These are phyloP conservation scores for Trichoderma polysporum DNA, from an alignment of 2,329 filamentous ascomycete genomes.

Conservation along the genomic window DNA sequence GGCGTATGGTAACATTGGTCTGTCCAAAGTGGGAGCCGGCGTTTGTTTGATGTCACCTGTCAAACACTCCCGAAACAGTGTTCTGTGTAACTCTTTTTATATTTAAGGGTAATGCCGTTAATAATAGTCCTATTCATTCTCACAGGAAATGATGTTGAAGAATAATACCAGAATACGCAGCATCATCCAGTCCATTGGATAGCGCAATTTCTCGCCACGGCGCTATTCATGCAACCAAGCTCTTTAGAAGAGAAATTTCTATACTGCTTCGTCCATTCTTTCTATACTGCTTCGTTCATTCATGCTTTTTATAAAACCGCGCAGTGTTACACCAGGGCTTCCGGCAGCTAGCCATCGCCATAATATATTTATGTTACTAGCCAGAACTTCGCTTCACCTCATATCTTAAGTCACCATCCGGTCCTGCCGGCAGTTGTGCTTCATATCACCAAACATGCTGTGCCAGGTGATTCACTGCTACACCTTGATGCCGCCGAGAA, in stretches of 20 bases:
- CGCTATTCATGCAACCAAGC: neutral
- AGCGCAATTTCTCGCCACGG: no score
- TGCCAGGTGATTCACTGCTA: constrained; percentile 5
- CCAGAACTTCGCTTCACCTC: neutral
- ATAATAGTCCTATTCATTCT: neutral
- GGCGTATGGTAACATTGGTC: neutral
- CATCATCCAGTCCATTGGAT: neutral
- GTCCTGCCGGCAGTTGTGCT: neutral
- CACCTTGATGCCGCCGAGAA: neutral
- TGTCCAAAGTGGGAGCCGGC: neutral
- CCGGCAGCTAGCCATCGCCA: neutral
- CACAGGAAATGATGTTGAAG: neutral
- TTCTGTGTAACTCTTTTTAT: neutral
- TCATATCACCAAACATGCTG: constrained; percentile 11
- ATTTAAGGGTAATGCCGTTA: neutral
- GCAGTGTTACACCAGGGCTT: neutral
- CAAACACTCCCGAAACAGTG: constrained; percentile 18
- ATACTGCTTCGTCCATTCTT: neutral
- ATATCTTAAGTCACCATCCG: neutral
- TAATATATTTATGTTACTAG: neutral
- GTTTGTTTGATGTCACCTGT: constrained; percentile 22
- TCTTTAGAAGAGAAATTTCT: neutral
- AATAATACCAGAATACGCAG: neutral
- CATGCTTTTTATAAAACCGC: no score
- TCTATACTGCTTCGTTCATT: neutral